Conservation (phyloP, 2,329 filamentous ascomycete species). For the Lachnellula occidentalis region DNA sequence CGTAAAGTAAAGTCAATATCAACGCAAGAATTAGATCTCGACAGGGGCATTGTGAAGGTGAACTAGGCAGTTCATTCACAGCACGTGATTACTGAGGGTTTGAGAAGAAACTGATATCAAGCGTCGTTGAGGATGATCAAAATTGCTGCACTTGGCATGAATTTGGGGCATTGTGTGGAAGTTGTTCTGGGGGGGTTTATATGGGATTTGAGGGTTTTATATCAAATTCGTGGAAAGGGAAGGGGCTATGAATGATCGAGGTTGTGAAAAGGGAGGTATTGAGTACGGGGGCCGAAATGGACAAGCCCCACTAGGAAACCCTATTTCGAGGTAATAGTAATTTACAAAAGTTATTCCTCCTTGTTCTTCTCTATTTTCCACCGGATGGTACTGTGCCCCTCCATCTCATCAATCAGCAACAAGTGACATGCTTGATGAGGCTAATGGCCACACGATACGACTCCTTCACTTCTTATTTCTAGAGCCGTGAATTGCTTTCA, state of each 20-base stretch:
- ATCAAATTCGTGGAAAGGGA: not conserved
- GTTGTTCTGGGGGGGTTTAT: not conserved
- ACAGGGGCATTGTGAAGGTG: slow-evolving; percentile 30
- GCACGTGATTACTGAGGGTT: not conserved
- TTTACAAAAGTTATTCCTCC: not conserved
- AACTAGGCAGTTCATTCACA: not conserved
- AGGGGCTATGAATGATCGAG: not conserved
- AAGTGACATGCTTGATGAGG: no score
- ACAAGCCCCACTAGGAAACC: not conserved
- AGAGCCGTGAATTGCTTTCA: not conserved
- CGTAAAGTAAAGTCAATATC: slow-evolving; percentile 72
- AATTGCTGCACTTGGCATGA: not conserved
- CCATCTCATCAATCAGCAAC: no score
- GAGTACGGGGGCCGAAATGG: not conserved
- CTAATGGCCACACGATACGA: not conserved
- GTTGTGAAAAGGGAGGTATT: no score
- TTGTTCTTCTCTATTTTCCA: not conserved
- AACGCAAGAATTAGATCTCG: slow-evolving; percentile 44
- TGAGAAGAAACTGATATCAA: not conserved
- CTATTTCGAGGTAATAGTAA: not conserved
- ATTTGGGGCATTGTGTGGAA: not conserved
- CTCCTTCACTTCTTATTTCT: not conserved
- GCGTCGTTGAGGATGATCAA: not conserved
- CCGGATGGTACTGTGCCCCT: no score
- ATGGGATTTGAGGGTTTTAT: not conserved